These are phyloP conservation scores for Carex parvula DNA, from an alignment of 176 grass and related monocot genomes.

Conservation along the genomic window DNA sequence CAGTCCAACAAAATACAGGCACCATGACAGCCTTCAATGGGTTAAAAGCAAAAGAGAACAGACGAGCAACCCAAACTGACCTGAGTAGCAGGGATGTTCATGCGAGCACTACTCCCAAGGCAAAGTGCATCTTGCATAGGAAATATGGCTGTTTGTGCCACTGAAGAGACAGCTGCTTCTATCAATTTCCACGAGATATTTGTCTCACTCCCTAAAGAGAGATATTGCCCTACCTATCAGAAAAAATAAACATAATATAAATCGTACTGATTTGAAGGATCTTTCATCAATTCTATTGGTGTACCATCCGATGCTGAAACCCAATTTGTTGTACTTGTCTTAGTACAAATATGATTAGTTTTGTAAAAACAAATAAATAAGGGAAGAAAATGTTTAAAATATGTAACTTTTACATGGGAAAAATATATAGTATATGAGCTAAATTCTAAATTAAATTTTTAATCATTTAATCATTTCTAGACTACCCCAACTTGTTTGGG, in stretches of 20 bases:
- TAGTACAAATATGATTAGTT: not conserved
- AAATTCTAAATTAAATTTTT: not conserved
- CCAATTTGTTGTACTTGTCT: not conserved
- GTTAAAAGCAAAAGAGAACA: not conserved
- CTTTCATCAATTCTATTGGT: not conserved
- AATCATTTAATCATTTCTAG: not conserved
- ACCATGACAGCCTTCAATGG: not conserved
- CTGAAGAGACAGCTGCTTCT: constrained; percentile 52
- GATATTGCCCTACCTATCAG: constrained; percentile 62
- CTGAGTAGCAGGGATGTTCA: constrained; percentile 92
- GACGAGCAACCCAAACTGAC: constrained; percentile 22
- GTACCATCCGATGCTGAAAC: not conserved
- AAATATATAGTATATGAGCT: not conserved
- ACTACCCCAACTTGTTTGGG: too few species aligned
- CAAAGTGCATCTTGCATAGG: constrained; percentile 84
- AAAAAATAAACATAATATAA: not conserved
- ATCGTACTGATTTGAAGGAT: not conserved
- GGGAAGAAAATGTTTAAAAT: not conserved
- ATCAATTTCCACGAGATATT: constrained; percentile 67
- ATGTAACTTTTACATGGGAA: not conserved
- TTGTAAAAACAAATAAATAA: constrained; percentile 5
- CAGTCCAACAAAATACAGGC: not conserved
- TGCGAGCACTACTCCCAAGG: constrained; percentile 65
- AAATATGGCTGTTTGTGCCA: constrained; percentile 65
- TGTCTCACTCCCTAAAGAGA: constrained; percentile 34